Evolutionary conservation across 345 rosid species (phyloP).

Genomic region (Melastoma malabathricum): DNA sequence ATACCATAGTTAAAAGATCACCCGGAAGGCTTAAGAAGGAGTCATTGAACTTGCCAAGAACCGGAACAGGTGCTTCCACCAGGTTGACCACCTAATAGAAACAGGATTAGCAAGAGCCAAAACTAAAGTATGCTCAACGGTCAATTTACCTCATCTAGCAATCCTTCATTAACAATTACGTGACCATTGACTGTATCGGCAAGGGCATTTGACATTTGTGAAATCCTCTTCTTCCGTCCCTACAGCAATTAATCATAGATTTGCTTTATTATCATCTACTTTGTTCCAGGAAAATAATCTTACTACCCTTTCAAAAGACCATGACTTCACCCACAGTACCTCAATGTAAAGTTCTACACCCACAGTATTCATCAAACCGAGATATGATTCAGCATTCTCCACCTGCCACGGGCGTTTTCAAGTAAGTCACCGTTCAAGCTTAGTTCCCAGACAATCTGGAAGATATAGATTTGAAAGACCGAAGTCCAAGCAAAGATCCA

Average conservation of each 20-base stretch:
- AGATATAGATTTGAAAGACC: no score
- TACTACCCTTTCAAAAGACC: no score
- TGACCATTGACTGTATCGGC: constrained; percentile 63
- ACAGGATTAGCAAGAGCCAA: neutral
- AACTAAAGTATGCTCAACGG: no score
- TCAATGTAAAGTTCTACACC: constrained; percentile 64
- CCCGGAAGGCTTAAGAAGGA: constrained; percentile 86
- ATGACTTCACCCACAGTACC: constrained; percentile 42
- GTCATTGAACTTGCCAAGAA: constrained; percentile 68
- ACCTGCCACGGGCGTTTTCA: constrained; percentile 27
- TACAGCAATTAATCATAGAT: constrained; percentile 8
- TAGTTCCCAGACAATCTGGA: no score
- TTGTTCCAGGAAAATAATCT: no score
- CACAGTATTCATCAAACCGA: constrained; percentile 44
- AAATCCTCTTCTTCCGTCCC: constrained; percentile 56
- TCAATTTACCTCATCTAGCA: constrained; percentile 60
- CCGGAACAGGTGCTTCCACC: constrained; percentile 82
- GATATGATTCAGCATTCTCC: constrained; percentile 64
- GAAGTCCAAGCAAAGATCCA: no score
- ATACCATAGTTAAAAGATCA: constrained; percentile 81
- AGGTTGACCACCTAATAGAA: constrained; percentile 71
- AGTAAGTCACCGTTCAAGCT: no score
- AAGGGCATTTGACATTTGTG: constrained; percentile 43
- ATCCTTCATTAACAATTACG: constrained; percentile 38
- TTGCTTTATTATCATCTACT: no score